phyloP scores from a whole-genome alignment of 1,284 basidiomycete genomes.

The Tilletia walkeri region DNA sequence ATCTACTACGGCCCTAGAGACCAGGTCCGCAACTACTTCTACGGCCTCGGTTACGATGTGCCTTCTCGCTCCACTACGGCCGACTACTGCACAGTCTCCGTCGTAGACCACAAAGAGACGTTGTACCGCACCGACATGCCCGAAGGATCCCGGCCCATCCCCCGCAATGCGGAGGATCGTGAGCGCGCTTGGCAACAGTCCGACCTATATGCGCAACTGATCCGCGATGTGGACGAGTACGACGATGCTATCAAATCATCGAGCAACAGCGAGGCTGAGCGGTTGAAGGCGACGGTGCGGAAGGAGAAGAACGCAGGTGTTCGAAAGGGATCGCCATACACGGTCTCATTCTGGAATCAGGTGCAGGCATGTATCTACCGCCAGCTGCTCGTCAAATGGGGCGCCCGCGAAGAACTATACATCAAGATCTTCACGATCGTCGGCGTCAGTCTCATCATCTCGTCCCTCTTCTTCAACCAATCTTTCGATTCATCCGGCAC shows the following conservation, averaged over 20 bases:
- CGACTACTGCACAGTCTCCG: slow-evolving; percentile 61
- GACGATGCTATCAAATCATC: slow-evolving; percentile 32
- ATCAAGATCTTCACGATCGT: slow-evolving; percentile 46
- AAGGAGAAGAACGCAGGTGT: slow-evolving; percentile 45
- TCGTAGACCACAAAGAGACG: slow-evolving; percentile 68
- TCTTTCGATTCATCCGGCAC: slow-evolving; percentile 30
- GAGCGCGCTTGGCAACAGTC: slow-evolving; percentile 40
- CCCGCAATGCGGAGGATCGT: slow-evolving; percentile 42
- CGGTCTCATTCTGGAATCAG: slow-evolving; percentile 39
- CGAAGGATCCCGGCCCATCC: slow-evolving; percentile 60
- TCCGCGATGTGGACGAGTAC: slow-evolving; percentile 40
- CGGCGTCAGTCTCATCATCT: slow-evolving; percentile 40
- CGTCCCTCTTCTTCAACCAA: slow-evolving; percentile 43
- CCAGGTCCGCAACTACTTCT: slow-evolving; percentile 39
- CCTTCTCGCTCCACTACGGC: slow-evolving; percentile 40
- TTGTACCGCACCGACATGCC: slow-evolving; percentile 60
- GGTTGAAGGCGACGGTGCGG: slow-evolving; percentile 28
- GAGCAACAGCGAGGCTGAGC: slow-evolving; percentile 32
- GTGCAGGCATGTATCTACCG: slow-evolving; percentile 37
- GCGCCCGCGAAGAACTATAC: slow-evolving; percentile 34
- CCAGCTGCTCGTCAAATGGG: slow-evolving; percentile 44
- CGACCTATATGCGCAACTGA: slow-evolving; percentile 32
- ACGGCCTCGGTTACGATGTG: slow-evolving; percentile 42
- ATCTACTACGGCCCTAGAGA: slow-evolving; percentile 58
- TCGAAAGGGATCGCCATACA: slow-evolving; percentile 35